Evolutionary conservation across 352 stramenopile species (phyloP), one percentile per base, ranked within the genome.

Genomic region (Globisporangium echinulatum): DNA sequence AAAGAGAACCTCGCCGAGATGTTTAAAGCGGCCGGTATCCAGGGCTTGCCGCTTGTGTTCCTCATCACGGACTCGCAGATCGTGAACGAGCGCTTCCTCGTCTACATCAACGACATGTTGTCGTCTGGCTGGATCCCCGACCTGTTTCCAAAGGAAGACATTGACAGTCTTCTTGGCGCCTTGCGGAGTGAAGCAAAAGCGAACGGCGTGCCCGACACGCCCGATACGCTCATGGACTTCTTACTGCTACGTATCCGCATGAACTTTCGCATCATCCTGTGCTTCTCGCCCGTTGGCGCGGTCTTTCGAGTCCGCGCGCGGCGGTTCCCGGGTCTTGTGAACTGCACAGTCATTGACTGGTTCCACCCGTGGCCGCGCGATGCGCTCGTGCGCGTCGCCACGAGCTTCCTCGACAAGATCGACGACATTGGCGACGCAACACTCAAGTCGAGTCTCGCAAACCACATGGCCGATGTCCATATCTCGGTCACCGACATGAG

Each of bases 51-150:
- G 10, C 87, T 98, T 25, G 87, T 99, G 15, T 99, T 99, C 65
- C 74, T 99, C 14, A 97, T 99, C 61, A 99, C 96, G 0, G 97
- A 99, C 73, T 97, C 95, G 43, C 96, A 99, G 73, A 99, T 99
- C 68, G 93, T 99, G 43, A 97, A 99, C 66, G 96, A 99, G 56
- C 79, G 94, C 14, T 99, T 99, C 74, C 85, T 99, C 4, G 97
- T 99, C 46, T 99, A 98, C 70, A 99, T 99, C 65, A 99, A 99
- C 75, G 93, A 98, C 47, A 97, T 99, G 70, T 78, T 99, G 7
- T 96, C 88, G 36, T 82, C 71, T 7, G 96, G 96, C 5, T 99
- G 96, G 95, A 97, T 99, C 58, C 90, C 93, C 5, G 96, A 99
- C 70, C 75, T 99, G 11, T 99, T 99, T 73, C 77, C 91, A 1